These are phyloP conservation scores for Microcos paniculata DNA, from an alignment of 345 rosid genomes.

Conservation along the genomic window DNA sequence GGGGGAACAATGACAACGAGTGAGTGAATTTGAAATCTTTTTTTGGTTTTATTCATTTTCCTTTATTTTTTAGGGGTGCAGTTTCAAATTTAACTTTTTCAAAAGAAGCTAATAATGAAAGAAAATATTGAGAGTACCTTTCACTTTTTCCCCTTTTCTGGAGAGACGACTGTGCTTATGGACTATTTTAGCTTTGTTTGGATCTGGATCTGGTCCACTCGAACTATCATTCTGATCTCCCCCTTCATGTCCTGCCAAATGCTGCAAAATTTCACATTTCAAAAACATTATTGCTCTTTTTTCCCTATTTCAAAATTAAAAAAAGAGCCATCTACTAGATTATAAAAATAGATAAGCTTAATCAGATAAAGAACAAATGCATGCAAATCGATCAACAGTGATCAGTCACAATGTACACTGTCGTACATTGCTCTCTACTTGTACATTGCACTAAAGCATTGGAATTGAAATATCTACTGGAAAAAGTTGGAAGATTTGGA, in stretches of 20 bases:
- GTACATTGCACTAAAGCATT: neutral
- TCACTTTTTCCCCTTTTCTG: conserved; percentile 55
- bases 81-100: conserved; percentile 20
- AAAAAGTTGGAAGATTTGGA: neutral
- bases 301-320: neutral
- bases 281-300: neutral
- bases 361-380: neutral
- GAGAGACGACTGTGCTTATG: conserved; percentile 50
- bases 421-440: neutral
- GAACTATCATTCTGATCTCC: conserved; percentile 54
- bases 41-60: conserved; percentile 11
- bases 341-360: neutral
- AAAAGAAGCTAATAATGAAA: conserved; percentile 6
- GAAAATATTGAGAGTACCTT: conserved; percentile 42
- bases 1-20: neutral
- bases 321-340: neutral
- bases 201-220: conserved; percentile 75
- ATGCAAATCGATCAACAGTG: conserved; percentile 1
- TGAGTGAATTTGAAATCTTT: conserved; percentile 21
- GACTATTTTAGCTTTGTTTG: conserved; percentile 53
- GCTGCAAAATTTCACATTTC: conserved; percentile 34
- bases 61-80: conserved; percentile 12
- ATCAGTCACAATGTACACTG: neutral
- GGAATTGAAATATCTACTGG: neutral
- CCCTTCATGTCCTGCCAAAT: conserved; percentile 59